phyloP scores from a whole-genome alignment of 345 rosid species.

The Brassica juncea region DNA sequence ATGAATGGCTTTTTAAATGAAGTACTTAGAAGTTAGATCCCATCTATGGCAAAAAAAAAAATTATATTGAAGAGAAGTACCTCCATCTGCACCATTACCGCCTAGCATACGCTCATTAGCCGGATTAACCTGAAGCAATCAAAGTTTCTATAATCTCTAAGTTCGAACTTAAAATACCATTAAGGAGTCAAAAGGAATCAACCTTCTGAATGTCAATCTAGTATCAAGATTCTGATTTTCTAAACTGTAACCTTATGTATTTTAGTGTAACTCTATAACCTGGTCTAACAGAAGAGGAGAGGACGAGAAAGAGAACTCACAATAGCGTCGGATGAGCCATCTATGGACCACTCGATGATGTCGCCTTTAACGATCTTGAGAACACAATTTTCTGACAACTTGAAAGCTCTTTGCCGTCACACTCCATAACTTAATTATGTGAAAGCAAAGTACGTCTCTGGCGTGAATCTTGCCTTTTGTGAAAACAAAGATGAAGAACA shows the following conservation, averaged over 20 bases:
- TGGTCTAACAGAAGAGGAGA: background rate
- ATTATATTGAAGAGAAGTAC: slow-evolving; percentile 34
- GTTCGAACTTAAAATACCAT: background rate
- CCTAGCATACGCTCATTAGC: slow-evolving; percentile 88
- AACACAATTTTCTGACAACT: slow-evolving; percentile 47
- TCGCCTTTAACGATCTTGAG: slow-evolving; percentile 76
- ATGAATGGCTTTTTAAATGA: slow-evolving; percentile 36
- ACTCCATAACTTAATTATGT: slow-evolving; percentile 38
- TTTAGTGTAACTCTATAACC: background rate
- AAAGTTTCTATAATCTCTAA: slow-evolving; percentile 1
- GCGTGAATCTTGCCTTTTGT: background rate
- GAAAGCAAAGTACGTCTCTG: background rate
- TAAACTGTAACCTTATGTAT: background rate
- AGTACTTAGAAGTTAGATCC: background rate
- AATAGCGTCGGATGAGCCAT: slow-evolving; percentile 83
- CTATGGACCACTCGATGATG: slow-evolving; percentile 75
- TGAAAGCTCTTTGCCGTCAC: slow-evolving; percentile 40
- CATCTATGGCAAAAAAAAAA: background rate
- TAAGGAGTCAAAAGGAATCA: background rate
- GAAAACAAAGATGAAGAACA: slow-evolving; percentile 11
- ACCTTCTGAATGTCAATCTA: background rate
- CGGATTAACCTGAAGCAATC: slow-evolving; percentile 62
- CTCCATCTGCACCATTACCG: slow-evolving; percentile 94
- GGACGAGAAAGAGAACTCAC: slow-evolving; percentile 42
- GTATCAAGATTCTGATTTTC: background rate